Percentiles rank a stretch among this genome's conserved stretches.
These are phyloP conservation scores for Colletotrichum caudatum DNA, from an alignment of 2,329 filamentous ascomycete species.

Conservation along the genomic window DNA sequence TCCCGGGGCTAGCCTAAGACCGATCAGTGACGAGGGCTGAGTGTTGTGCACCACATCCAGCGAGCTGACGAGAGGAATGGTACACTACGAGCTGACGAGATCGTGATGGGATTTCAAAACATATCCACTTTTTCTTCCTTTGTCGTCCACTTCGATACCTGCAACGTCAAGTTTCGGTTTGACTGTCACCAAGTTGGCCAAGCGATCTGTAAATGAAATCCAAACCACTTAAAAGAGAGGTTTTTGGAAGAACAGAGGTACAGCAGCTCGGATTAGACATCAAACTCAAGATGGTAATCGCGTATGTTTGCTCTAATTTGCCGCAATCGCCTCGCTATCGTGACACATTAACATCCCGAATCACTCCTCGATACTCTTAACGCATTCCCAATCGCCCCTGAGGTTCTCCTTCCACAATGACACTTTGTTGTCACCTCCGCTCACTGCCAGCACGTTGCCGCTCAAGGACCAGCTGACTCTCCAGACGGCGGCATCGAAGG, in stretches of 20 bases:
- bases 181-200: neutral
- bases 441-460: slow-evolving; percentile 95
- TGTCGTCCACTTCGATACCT: neutral
- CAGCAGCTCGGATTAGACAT: neutral
- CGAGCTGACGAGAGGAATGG: too few relatives aligned
- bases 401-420: slow-evolving; percentile 99
- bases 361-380: slow-evolving; percentile 95
- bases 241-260: neutral
- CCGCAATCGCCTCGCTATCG: slow-evolving; percentile 53
- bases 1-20: neutral
- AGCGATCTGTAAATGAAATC: neutral
- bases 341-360: slow-evolving; percentile 22
- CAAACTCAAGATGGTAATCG: slow-evolving; percentile 5
- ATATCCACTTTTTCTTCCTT: neutral
- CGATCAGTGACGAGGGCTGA: neutral
- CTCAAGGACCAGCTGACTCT: slow-evolving; percentile 97
- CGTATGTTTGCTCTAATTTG: slow-evolving; percentile 42
- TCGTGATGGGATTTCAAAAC: neutral
- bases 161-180: neutral
- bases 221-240: neutral
- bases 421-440: slow-evolving; percentile 95
- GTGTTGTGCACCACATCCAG: neutral
- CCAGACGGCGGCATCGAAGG: slow-evolving; percentile 92
- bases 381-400: slow-evolving; percentile 95
- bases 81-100: neutral